Conservation (phyloP, 1,139 yeast genomes). For the Taphrina betulina region DNA sequence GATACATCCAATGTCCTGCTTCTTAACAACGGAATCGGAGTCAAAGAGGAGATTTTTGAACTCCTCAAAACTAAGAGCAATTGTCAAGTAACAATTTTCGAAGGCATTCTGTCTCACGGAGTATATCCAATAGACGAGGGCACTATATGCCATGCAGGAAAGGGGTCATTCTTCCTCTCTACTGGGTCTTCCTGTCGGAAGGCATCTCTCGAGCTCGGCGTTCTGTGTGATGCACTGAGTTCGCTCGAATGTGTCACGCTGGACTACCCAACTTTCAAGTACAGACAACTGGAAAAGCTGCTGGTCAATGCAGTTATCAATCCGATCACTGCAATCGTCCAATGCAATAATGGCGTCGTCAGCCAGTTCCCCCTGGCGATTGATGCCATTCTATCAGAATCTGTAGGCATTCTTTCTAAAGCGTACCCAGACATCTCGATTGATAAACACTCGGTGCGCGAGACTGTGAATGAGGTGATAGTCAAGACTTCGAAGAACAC, state of each 20-base stretch:
- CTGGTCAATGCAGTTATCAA: conserved; percentile 73
- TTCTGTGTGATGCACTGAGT: background rate
- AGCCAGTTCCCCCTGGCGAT: conserved; percentile 38
- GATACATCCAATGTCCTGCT: conserved; percentile 57
- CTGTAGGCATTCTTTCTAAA: conserved; percentile 32
- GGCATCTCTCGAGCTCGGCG: background rate
- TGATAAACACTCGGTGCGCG: conserved; percentile 50
- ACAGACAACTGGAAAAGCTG: conserved; percentile 66
- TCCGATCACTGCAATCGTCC: conserved; percentile 66
- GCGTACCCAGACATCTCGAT: conserved; percentile 43
- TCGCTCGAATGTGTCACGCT: background rate
- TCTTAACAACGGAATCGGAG: conserved; percentile 79
- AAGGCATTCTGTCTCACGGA: conserved; percentile 83
- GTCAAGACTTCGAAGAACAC: conserved; percentile 58
- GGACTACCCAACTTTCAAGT: background rate
- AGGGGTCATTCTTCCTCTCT: conserved; percentile 51
- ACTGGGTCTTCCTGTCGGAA: background rate
- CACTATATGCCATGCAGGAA: conserved; percentile 63
- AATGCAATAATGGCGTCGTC: conserved; percentile 63
- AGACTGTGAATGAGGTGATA: conserved; percentile 53
- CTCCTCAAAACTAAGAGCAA: background rate
- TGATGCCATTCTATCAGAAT: conserved; percentile 39
- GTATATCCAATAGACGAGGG: conserved; percentile 49
- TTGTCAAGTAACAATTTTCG: conserved; percentile 47
- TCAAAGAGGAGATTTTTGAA: conserved; percentile 54